Base-by-base conservation (phyloP, 495 filamentous ascomycete genomes). In the Stereocaulon alpinum region DNA sequence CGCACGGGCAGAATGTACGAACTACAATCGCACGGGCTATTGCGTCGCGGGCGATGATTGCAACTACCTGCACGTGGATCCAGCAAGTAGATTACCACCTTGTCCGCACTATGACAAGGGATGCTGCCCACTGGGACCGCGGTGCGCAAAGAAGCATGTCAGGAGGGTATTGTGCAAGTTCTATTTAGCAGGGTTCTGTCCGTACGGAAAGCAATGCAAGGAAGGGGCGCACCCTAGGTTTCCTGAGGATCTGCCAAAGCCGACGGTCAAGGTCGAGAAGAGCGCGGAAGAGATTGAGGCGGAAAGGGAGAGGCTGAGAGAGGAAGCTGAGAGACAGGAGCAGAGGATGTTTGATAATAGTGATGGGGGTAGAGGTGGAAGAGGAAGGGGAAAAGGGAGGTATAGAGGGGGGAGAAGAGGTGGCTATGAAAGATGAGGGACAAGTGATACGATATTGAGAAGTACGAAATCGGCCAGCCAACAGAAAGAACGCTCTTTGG, bases 31-130 rank as follows among this genome's bases (percentile, higher is more conserved):
- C 60, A 88, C 90, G 68, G 89, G 87, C 58, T 95, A 92, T 73
- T 98, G 93, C 73, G 86, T 85, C 66, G 95, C 95, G 72, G 91
- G 91, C 63, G 91, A 96, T 69, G 93, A 96, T 74, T 98, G 93
- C 67, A 79, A 96, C 6, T 98, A 96, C 68, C 82, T 96, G 29
- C 93, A 98, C 73, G 86, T 95, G 64, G 88, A 93, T 59, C 89
- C 93, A 20, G 82, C 86, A 49, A 81, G 80, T 22, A 82, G 84
- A 59, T 76, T 95, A 6, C 87, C 93, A 6, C 83, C 89, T 0
- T 98, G 93, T 65, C 91, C 91, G 58, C 88, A 95, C 72, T 98
- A 95, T 73, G 89, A 96, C 55, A 82, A 84, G n/a, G 93, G 93
- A 2, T 97, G 96, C 73, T 97, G 94, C 63, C 88, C 89, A 24